Percentiles rank a stretch among this genome's conserved stretches.
phyloP scores from a whole-genome alignment of 2,329 filamentous ascomycete species.

The Alternaria ethzedia region DNA sequence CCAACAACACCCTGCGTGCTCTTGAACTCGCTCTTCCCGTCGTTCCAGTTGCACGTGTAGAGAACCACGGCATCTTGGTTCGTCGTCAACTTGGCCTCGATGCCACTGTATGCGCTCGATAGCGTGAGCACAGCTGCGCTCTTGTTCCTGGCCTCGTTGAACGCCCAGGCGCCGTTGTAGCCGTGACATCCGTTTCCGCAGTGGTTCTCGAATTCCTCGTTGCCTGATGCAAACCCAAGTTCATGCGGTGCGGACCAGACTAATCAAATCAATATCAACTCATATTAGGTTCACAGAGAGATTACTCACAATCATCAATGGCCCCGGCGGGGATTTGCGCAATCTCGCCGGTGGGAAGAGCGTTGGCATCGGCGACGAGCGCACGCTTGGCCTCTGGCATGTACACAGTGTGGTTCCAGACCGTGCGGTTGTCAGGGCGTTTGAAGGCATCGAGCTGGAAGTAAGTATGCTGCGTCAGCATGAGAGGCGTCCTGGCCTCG shows the following conservation, averaged over 20 bases:
- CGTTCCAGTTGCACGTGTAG: constrained; percentile 47
- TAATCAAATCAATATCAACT: background rate
- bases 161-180: constrained; percentile 43
- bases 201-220: constrained; percentile 35
- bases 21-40: constrained; percentile 46
- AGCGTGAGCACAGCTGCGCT: constrained; percentile 32
- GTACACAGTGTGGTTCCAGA: constrained; percentile 45
- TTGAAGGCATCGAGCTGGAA: constrained; percentile 46
- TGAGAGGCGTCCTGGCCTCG: constrained; percentile 37
- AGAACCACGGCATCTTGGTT: constrained; percentile 43
- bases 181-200: constrained; percentile 45
- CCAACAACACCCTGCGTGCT: constrained; percentile 37
- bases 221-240: constrained; percentile 38
- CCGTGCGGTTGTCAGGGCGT: constrained; percentile 36
- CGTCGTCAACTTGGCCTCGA: constrained; percentile 40
- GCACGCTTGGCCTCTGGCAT: constrained; percentile 39
- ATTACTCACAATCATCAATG: constrained; percentile 33
- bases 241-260: constrained; percentile 40
- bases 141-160: constrained; percentile 34
- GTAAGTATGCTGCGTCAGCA: constrained; percentile 46
- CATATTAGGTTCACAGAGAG: background rate
- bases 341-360: constrained; percentile 43
- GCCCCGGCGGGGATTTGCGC: constrained; percentile 27
- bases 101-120: constrained; percentile 39
- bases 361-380: constrained; percentile 35